phyloP scores from a whole-genome alignment of 1,139 yeast species.

The Lodderomyces margitis region DNA sequence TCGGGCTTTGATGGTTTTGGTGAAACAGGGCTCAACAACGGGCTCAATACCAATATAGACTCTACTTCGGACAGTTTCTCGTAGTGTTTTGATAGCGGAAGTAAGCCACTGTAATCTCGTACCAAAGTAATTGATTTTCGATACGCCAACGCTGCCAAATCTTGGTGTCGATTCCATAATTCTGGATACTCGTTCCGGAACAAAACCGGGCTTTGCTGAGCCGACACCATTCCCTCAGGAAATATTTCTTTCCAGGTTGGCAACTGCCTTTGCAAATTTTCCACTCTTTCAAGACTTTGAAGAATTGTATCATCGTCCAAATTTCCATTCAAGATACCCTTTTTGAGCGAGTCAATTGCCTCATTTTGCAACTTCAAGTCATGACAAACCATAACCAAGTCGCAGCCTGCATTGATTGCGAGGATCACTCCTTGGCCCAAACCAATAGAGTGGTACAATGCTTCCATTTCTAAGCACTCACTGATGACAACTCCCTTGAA shows the following conservation, averaged over 20 bases:
- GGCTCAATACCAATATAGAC: conserved; percentile 52
- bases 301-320: conserved; percentile 46
- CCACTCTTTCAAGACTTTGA: conserved; percentile 45
- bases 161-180: conserved; percentile 43
- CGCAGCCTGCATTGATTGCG: conserved; percentile 66
- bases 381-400: conserved; percentile 63
- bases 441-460: conserved; percentile 61
- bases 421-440: conserved; percentile 65
- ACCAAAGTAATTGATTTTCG: conserved; percentile 55
- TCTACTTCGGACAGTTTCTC: conserved; percentile 19
- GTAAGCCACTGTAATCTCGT: conserved; percentile 51
- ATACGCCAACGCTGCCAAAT: conserved; percentile 49
- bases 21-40: conserved; percentile 49
- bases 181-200: conserved; percentile 32
- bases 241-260: conserved; percentile 52
- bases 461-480: conserved; percentile 67
- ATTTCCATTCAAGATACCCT: conserved; percentile 54
- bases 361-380: conserved; percentile 56
- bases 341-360: conserved; percentile 53
- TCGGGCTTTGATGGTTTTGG: conserved; percentile 15
- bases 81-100: conserved; percentile 51
- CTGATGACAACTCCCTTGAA: conserved; percentile 62
- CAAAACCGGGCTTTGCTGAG: conserved; percentile 22
- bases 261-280: conserved; percentile 40
- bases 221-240: conserved; percentile 34